Evolutionary conservation across 805 yeast genomes (phyloP).

Genomic region (Cyberlindnera xylosilytica): DNA sequence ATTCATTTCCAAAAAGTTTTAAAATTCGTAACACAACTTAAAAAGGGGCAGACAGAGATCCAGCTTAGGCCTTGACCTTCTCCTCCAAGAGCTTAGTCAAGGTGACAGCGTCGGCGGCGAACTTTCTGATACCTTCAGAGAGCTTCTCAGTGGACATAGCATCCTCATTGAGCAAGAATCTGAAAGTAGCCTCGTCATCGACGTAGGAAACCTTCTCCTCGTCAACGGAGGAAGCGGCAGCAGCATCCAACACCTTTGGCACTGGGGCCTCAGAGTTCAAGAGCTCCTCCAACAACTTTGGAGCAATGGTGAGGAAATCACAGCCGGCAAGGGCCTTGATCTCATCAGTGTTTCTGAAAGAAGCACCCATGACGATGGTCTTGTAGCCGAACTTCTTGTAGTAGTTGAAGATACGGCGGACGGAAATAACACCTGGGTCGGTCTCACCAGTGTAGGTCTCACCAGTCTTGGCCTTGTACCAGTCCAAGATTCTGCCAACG

Average conservation of each 20-base stretch:
- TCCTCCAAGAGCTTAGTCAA: slow-evolving; percentile 64
- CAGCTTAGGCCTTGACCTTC: slow-evolving; percentile 42
- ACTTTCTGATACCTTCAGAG: slow-evolving; percentile 96
- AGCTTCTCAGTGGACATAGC: slow-evolving; percentile 98
- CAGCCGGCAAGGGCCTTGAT: slow-evolving; percentile 96
- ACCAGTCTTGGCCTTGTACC: slow-evolving; percentile 95
- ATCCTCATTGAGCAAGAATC: slow-evolving; percentile 89
- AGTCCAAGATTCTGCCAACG: slow-evolving; percentile 98
- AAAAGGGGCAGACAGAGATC: neutral
- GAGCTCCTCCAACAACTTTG: slow-evolving; percentile 86
- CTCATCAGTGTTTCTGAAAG: slow-evolving; percentile 96
- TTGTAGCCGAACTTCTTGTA: slow-evolving; percentile 96
- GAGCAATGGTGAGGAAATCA: slow-evolving; percentile 94
- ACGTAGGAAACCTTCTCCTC: slow-evolving; percentile 74
- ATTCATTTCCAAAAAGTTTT: neutral
- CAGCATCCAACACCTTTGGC: slow-evolving; percentile 77
- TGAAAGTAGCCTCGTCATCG: slow-evolving; percentile 85
- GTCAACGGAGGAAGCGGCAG: slow-evolving; percentile 53
- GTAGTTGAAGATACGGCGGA: slow-evolving; percentile 87
- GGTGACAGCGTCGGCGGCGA: slow-evolving; percentile 89
- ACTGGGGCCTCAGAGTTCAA: slow-evolving; percentile 72
- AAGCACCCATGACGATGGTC: slow-evolving; percentile 99
- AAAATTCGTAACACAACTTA: slow-evolving; percentile 6
- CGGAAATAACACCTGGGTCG: slow-evolving; percentile 97
- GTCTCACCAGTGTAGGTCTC: slow-evolving; percentile 72